Evolutionary conservation across 306 rosid species (phyloP).

Genomic region (Ormosia emarginata): DNA sequence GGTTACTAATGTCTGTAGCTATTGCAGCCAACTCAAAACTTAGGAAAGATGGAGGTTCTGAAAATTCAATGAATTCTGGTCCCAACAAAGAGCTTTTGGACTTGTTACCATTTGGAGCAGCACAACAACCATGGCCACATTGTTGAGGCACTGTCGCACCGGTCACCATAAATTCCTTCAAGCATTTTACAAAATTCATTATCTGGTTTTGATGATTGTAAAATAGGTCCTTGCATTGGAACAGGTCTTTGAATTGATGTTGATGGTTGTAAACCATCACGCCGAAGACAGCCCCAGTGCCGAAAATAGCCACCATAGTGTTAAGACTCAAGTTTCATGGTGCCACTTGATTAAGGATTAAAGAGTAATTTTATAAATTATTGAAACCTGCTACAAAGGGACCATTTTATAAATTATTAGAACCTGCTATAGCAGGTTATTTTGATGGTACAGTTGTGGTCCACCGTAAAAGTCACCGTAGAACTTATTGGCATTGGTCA

Average conservation of each 20-base stretch:
- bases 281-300: no score
- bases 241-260: conserved; percentile 44
- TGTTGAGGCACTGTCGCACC: conserved; percentile 53
- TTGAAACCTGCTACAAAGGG: no score
- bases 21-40: conserved; percentile 91
- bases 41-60: conserved; percentile 70
- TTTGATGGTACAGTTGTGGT: no score
- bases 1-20: conserved; percentile 84
- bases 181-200: conserved; percentile 53
- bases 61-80: conserved; percentile 79
- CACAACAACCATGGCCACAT: conserved; percentile 86
- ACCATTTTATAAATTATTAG: no score
- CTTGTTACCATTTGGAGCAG: conserved; percentile 27
- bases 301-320: no score
- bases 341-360: no score
- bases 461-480: no score
- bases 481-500: background rate
- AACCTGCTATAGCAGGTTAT: no score
- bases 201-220: conserved; percentile 58
- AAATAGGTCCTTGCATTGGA: conserved; percentile 64
- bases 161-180: conserved; percentile 49
- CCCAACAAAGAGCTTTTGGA: conserved; percentile 61
- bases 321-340: no score
- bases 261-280: conserved; percentile 47
- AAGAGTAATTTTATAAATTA: no score